Evolutionary conservation across 1,139 yeast genomes (phyloP).

Genomic region (Geotrichum aggregatum): DNA sequence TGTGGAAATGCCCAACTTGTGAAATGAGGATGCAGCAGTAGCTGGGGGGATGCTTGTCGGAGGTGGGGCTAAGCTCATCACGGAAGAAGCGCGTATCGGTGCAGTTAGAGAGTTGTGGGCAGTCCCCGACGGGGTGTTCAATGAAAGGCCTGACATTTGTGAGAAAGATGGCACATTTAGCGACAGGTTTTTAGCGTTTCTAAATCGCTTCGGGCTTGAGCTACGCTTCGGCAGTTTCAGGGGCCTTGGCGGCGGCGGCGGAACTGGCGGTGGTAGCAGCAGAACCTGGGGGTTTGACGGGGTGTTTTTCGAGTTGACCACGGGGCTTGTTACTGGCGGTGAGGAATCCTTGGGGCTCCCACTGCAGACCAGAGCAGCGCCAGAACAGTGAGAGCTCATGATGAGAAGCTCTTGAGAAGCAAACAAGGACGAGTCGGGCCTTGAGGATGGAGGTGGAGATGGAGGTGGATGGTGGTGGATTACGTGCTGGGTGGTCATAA

Average conservation of each 20-base stretch:
- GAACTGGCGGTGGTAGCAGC: slow-evolving; percentile 13
- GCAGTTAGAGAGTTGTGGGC: not conserved
- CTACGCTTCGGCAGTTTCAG: slow-evolving; percentile 10
- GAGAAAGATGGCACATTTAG: slow-evolving; percentile 18
- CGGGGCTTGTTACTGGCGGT: not conserved
- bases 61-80: slow-evolving; percentile 1
- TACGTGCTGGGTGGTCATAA: slow-evolving; percentile 1
- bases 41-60: slow-evolving; percentile 6
- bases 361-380: slow-evolving; percentile 1
- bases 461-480: not conserved
- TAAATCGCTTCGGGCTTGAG: slow-evolving; percentile 1
- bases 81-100: slow-evolving; percentile 1
- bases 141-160: slow-evolving; percentile 7
- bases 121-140: slow-evolving; percentile 9
- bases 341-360: not conserved
- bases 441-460: slow-evolving; percentile 1
- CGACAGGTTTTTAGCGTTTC: slow-evolving; percentile 19
- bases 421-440: not conserved
- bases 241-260: slow-evolving; percentile 16
- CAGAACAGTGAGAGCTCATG: slow-evolving; percentile 9
- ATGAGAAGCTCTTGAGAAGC: slow-evolving; percentile 4
- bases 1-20: not conserved
- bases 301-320: not conserved
- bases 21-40: slow-evolving; percentile 4
- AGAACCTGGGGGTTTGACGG: not conserved